Percentiles rank a stretch among this genome's conserved stretches.
Evolutionary conservation across 2,329 filamentous ascomycete genomes (phyloP).

Genomic region (Colletotrichum sp.): DNA sequence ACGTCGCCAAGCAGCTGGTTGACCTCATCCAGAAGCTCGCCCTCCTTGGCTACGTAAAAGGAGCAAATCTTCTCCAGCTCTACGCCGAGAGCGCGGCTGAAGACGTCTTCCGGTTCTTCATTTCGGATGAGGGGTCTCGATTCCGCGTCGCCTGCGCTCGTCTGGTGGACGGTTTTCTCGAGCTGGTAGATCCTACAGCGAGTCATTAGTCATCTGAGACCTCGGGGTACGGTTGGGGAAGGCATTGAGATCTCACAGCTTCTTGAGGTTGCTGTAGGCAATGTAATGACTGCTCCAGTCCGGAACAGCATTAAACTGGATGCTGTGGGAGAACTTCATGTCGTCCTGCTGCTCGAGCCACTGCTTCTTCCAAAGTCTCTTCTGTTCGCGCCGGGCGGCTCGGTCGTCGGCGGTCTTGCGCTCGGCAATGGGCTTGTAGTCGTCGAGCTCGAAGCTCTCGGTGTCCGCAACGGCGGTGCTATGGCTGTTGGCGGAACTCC

Average conservation of each 20-base stretch:
- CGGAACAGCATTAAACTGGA: constrained; percentile 99
- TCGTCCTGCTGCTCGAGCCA: constrained; percentile 78
- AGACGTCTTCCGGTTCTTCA: constrained; percentile 80
- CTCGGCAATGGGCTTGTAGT: constrained; percentile 38
- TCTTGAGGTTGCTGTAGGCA: constrained; percentile 98
- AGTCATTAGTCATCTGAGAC: neutral
- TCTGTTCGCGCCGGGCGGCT: constrained; percentile 41
- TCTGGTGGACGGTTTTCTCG: constrained; percentile 80
- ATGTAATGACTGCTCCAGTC: constrained; percentile 99
- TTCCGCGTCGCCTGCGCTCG: constrained; percentile 73
- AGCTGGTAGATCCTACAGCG: constrained; percentile 83
- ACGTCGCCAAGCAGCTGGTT: constrained; percentile 79
- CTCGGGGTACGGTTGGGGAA: neutral
- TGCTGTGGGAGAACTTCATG: constrained; percentile 99
- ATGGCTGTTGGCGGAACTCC: constrained; percentile 14
- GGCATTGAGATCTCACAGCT: constrained; percentile 69
- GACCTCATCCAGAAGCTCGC: constrained; percentile 83
- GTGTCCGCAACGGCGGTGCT: neutral
- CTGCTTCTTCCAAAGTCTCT: constrained; percentile 67
- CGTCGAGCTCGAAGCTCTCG: constrained; percentile 44
- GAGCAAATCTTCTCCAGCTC: constrained; percentile 94
- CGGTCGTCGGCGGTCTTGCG: constrained; percentile 33
- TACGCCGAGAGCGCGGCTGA: constrained; percentile 79
- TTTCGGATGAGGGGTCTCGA: constrained; percentile 79
- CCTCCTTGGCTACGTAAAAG: constrained; percentile 90